phyloP scores from a whole-genome alignment of 148 eudicot genomes.

The Camellia sinensis region DNA sequence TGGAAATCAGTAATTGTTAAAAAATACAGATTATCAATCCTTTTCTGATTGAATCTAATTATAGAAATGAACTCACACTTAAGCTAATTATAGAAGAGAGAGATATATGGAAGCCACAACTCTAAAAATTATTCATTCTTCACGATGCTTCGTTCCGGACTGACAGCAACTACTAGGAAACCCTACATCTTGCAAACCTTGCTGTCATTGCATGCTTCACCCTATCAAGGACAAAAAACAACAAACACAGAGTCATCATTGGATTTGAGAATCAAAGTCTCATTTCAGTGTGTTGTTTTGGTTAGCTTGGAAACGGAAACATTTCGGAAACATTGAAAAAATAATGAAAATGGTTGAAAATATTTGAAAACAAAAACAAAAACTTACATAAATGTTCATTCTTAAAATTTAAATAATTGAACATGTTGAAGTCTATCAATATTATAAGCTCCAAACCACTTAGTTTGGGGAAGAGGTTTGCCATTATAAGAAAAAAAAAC shows the following conservation, averaged over 20 bases:
- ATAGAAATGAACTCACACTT: not conserved
- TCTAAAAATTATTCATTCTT: not conserved
- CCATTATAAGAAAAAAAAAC: no score
- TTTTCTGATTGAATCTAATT: not conserved
- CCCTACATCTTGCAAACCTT: slow-evolving; percentile 57
- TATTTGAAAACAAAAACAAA: no score
- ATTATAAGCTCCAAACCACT: no score
- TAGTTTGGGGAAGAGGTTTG: no score
- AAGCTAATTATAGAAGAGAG: not conserved
- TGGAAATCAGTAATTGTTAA: not conserved
- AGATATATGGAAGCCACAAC: no score
- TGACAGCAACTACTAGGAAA: not conserved
- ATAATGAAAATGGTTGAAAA: no score
- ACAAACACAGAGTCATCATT: not conserved
- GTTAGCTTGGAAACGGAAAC: not conserved
- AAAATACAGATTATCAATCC: not conserved
- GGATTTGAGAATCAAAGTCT: not conserved
- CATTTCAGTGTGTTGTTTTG: not conserved
- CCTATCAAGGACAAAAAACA: slow-evolving; percentile 34
- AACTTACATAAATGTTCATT: no score
- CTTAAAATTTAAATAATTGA: no score
- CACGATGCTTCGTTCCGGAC: not conserved
- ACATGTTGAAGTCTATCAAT: no score
- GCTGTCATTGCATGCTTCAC: slow-evolving; percentile 56
- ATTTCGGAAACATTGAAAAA: no score